These are phyloP conservation scores for Solioccasus polychromus DNA, from an alignment of 768 basidiomycete species.

Conservation along the genomic window DNA sequence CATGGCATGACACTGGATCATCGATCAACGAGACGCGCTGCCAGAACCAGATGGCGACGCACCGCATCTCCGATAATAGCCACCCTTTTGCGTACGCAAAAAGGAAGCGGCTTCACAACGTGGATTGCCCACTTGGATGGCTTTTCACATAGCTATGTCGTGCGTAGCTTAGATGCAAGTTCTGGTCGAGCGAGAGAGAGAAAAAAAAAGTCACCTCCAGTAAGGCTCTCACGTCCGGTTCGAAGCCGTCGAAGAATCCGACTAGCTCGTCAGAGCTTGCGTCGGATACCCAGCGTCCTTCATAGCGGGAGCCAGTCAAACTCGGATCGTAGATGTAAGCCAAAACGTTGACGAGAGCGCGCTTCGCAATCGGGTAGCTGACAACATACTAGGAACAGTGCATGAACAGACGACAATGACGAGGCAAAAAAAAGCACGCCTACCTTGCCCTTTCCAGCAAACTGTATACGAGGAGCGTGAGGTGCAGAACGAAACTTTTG, in stretches of 20 bases:
- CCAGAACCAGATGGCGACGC: background rate
- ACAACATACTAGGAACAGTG: conserved; percentile 34
- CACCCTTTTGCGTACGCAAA: conserved; percentile 38
- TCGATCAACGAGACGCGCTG: background rate
- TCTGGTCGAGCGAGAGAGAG: background rate
- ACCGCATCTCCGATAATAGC: conserved; percentile 53
- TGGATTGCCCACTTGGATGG: conserved; percentile 46
- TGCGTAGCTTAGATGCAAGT: background rate
- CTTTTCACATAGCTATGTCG: conserved; percentile 32
- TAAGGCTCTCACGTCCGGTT: conserved; percentile 33
- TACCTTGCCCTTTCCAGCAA: conserved; percentile 10
- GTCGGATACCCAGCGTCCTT: conserved; percentile 32
- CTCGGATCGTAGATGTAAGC: conserved; percentile 30
- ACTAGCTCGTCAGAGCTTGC: conserved; percentile 34
- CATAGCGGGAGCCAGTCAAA: conserved; percentile 29
- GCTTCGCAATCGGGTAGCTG: conserved; percentile 38
- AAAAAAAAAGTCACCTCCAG: conserved; percentile 22
- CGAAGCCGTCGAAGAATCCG: conserved; percentile 31
- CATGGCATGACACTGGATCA: conserved; percentile 24
- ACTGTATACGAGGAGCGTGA: conserved; percentile 15
- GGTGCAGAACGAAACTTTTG: background rate
- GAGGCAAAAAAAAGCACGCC: background rate
- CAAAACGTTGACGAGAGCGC: conserved; percentile 35
- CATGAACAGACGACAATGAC: background rate
- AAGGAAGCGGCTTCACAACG: conserved; percentile 38